These are phyloP conservation scores for Handroanthus guayacan DNA, from an alignment of 257 asterid species.

Conservation along the genomic window DNA sequence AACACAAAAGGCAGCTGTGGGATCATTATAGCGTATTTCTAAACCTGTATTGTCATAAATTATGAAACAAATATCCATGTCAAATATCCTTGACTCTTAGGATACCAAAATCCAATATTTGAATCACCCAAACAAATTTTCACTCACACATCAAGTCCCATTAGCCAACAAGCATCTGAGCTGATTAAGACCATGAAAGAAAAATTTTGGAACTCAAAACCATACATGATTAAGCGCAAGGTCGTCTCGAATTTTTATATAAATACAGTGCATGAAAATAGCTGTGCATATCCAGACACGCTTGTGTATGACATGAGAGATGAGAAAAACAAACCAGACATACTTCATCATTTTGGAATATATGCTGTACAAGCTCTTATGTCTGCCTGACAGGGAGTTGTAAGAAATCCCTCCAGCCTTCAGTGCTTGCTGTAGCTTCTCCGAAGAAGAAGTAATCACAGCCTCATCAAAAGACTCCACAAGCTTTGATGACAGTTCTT, in stretches of 20 bases:
- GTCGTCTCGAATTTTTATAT: neutral
- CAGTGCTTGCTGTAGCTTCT: slow-evolving; percentile 76
- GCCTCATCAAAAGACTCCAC: slow-evolving; percentile 70
- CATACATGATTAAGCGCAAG: neutral
- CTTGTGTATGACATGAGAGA: neutral
- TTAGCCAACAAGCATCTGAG: neutral
- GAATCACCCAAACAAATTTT: neutral
- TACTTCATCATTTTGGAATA: slow-evolving; percentile 91
- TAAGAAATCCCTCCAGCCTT: slow-evolving; percentile 59
- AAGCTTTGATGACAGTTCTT: slow-evolving; percentile 75
- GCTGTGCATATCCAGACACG: neutral
- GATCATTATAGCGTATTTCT: neutral
- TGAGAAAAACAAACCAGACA: slow-evolving; percentile 27
- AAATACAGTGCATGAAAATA: neutral
- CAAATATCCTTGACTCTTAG: neutral
- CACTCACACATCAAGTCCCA: neutral
- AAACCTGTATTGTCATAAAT: neutral
- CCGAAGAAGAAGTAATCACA: slow-evolving; percentile 64
- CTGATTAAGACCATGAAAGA: neutral
- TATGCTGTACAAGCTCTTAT: slow-evolving; percentile 92
- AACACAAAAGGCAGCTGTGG: neutral
- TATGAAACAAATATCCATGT: slow-evolving; percentile 2
- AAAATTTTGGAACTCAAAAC: no score
- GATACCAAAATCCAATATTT: neutral
- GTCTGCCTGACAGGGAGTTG: slow-evolving; percentile 78